A percentile compares a stretch with the other conserved stretches of the same genome.
Conservation (phyloP, 2,329 filamentous ascomycete species). For the Amauroascus niger region DNA sequence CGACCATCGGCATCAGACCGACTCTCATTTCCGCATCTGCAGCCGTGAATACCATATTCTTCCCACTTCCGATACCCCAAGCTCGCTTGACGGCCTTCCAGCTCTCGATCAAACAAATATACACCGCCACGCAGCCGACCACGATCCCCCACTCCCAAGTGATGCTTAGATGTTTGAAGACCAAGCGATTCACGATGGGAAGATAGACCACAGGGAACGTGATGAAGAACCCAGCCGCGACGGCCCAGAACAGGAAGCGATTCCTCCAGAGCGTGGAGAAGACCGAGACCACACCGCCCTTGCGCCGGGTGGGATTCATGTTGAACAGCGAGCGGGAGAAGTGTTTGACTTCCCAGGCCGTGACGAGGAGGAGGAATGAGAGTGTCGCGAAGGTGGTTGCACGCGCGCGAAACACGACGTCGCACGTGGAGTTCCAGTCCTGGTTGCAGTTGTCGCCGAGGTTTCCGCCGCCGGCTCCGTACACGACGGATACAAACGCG, state of each 20-base stretch:
- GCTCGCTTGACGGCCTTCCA: constrained; percentile 58
- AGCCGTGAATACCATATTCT: constrained; percentile 24
- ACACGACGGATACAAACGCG: constrained; percentile 33
- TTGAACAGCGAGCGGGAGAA: constrained; percentile 65
- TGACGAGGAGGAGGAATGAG: constrained; percentile 64
- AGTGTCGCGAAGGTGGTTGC: constrained; percentile 64
- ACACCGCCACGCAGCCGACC: constrained; percentile 49
- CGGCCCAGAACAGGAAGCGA: constrained; percentile 59
- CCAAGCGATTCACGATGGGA: constrained; percentile 52
- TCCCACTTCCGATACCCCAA: constrained; percentile 28
- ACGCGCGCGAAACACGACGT: constrained; percentile 55
- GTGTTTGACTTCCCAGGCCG: constrained; percentile 69
- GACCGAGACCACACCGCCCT: constrained; percentile 56
- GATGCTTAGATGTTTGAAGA: constrained; percentile 58
- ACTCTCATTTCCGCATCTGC: constrained; percentile 28
- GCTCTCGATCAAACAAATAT: constrained; percentile 52
- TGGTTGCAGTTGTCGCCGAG: constrained; percentile 49
- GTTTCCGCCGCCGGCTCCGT: constrained; percentile 33
- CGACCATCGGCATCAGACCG: constrained; percentile 20
- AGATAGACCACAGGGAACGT: constrained; percentile 56
- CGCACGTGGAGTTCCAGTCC: constrained; percentile 40
- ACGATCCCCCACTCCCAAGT: constrained; percentile 62
- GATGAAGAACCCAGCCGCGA: constrained; percentile 46
- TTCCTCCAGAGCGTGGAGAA: constrained; percentile 58
- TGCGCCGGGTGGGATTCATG: constrained; percentile 41